These are phyloP conservation scores for Rachicladosporium sp. DNA, from an alignment of 2,329 filamentous ascomycete species.

Conservation along the genomic window DNA sequence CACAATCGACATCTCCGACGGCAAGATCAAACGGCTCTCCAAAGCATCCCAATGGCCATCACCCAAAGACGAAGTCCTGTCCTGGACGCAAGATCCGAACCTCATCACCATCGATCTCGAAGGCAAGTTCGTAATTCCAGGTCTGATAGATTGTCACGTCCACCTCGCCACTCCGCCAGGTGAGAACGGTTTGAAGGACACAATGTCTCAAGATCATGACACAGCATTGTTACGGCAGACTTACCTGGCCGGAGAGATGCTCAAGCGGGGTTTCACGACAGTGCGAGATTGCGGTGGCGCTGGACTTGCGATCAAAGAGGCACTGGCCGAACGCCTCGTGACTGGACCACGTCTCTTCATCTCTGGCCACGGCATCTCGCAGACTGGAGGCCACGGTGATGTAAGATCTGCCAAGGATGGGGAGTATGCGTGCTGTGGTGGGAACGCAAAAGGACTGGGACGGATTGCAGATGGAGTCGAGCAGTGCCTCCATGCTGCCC, in stretches of 20 bases:
- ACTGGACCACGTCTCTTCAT: conserved; percentile 46
- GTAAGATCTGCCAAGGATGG: conserved; percentile 35
- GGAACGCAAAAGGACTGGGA: conserved; percentile 29
- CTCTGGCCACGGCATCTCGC: conserved; percentile 40
- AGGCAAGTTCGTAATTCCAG: conserved; percentile 37
- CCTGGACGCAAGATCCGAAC: conserved; percentile 15
- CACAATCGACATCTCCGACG: conserved; percentile 19
- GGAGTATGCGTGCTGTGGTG: conserved; percentile 36
- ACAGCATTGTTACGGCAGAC: conserved; percentile 35
- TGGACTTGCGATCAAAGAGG: conserved; percentile 41
- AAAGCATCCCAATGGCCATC: conserved; percentile 15
- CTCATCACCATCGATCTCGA: conserved; percentile 27
- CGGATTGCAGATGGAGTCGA: conserved; percentile 43
- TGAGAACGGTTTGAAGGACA: conserved; percentile 24
- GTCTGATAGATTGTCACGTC: conserved; percentile 42
- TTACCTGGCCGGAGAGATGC: conserved; percentile 38
- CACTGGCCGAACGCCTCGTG: conserved; percentile 43
- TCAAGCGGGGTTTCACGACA: conserved; percentile 46
- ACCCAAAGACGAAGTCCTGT: conserved; percentile 17
- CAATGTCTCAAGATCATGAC: conserved; percentile 24
- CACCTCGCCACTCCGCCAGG: conserved; percentile 37
- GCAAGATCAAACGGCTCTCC: conserved; percentile 18
- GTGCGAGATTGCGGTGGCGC: conserved; percentile 49
- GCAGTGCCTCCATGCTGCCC: conserved; percentile 39
- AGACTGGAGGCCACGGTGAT: conserved; percentile 49